These are phyloP conservation scores for Epichloe typhina DNA, from an alignment of 2,329 filamentous ascomycete species.

Conservation along the genomic window DNA sequence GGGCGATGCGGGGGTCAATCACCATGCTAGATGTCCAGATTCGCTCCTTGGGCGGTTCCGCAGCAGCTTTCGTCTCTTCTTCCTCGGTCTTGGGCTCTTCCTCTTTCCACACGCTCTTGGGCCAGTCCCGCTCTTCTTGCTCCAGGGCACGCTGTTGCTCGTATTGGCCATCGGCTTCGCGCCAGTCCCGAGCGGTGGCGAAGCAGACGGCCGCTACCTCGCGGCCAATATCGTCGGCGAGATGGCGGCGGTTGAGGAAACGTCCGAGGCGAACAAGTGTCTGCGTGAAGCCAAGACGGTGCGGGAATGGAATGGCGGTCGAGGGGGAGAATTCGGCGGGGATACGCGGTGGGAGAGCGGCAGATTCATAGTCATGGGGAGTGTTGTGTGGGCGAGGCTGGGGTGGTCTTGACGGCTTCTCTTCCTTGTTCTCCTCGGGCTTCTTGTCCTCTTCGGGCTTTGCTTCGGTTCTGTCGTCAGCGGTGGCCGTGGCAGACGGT, in stretches of 20 bases:
- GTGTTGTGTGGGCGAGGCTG: slow-evolving; percentile 64
- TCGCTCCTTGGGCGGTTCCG: slow-evolving; percentile 43
- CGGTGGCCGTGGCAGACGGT: slow-evolving; percentile 9
- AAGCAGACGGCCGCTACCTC: slow-evolving; percentile 80
- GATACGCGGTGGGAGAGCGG: slow-evolving; percentile 48
- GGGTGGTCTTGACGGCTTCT: slow-evolving; percentile 42
- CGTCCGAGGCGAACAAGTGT: slow-evolving; percentile 77
- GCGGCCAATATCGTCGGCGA: slow-evolving; percentile 81
- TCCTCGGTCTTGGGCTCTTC: slow-evolving; percentile 27
- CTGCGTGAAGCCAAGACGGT: slow-evolving; percentile 84
- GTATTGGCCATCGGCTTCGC: slow-evolving; percentile 23
- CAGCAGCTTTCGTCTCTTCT: slow-evolving; percentile 23
- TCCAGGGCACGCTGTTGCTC: slow-evolving; percentile 43
- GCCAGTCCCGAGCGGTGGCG: slow-evolving; percentile 39
- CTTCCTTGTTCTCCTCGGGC: slow-evolving; percentile 26
- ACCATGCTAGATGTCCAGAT: slow-evolving; percentile 67
- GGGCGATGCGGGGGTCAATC: slow-evolving; percentile 61
- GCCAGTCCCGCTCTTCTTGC: slow-evolving; percentile 70
- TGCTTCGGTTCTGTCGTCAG: slow-evolving; percentile 14
- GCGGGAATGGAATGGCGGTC: slow-evolving; percentile 63
- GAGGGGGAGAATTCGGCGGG: slow-evolving; percentile 64
- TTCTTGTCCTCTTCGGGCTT: slow-evolving; percentile 26
- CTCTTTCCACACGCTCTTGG: slow-evolving; percentile 59
- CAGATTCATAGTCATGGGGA: slow-evolving; percentile 55
- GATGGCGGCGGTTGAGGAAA: slow-evolving; percentile 69